Evolutionary conservation across 2,329 filamentous ascomycete species (phyloP).

Genomic region (Alternaria conjuncta): DNA sequence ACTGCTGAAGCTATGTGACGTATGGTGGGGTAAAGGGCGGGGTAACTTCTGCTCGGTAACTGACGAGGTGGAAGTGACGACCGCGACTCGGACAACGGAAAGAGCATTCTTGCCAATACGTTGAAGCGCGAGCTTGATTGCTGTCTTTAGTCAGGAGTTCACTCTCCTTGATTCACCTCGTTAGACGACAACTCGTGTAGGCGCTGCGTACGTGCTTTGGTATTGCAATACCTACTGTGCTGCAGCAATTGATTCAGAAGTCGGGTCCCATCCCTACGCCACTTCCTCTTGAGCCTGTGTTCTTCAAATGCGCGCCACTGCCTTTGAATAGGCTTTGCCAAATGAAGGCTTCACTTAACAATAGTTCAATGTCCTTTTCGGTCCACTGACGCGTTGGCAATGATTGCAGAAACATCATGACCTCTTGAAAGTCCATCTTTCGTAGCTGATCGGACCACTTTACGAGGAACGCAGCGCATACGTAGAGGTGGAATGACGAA

Average conservation of each 20-base stretch:
- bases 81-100: not conserved
- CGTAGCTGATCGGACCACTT: slow-evolving; percentile 97
- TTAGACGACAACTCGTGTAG: not conserved
- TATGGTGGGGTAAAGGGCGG: slow-evolving; percentile 30
- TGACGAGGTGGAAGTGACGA: not conserved
- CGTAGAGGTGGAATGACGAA: slow-evolving; percentile 97
- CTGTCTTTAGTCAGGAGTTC: not conserved
- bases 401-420: slow-evolving; percentile 99
- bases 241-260: slow-evolving; percentile 26
- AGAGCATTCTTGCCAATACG: not conserved
- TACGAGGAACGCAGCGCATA: slow-evolving; percentile 95
- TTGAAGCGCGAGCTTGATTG: not conserved
- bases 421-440: slow-evolving; percentile 97
- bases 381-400: slow-evolving; percentile 94
- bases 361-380: slow-evolving; percentile 95
- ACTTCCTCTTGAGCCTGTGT: slow-evolving; percentile 41
- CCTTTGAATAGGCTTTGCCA: slow-evolving; percentile 98
- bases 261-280: slow-evolving; percentile 50
- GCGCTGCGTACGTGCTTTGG: slow-evolving; percentile 1
- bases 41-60: slow-evolving; percentile 20
- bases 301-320: slow-evolving; percentile 81
- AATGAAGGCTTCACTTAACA: slow-evolving; percentile 96
- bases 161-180: not conserved
- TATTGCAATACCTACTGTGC: slow-evolving; percentile 11
- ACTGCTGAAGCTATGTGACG: slow-evolving; percentile 19